phyloP scores from a whole-genome alignment of 257 asterid genomes.

The Jacaranda copaia region DNA sequence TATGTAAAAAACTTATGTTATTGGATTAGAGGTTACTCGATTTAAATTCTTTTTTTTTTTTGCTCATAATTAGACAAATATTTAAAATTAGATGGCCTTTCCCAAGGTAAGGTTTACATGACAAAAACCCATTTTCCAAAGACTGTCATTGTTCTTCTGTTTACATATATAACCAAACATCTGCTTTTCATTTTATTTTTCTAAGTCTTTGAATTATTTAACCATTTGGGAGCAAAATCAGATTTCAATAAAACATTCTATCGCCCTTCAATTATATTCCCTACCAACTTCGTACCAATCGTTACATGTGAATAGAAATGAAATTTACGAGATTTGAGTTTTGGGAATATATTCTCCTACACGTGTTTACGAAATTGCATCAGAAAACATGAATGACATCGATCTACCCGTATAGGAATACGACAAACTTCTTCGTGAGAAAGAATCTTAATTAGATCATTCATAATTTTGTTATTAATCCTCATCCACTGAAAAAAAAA shows the following conservation, averaged over 20 bases:
- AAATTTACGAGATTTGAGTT: constrained; percentile 1
- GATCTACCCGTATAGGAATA: neutral
- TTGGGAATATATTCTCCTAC: constrained; percentile 29
- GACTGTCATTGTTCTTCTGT: neutral
- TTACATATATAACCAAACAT: too few relatives aligned
- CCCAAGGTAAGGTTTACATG: neutral
- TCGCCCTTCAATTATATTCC: neutral
- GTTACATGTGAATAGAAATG: constrained; percentile 22
- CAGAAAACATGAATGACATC: constrained; percentile 18
- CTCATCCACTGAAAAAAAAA: too few relatives aligned
- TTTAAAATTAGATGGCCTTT: neutral
- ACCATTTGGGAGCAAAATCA: constrained; percentile 23
- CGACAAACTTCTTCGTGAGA: neutral
- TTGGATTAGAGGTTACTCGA: too few relatives aligned
- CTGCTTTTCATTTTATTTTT: neutral
- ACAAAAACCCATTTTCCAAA: constrained; percentile 1
- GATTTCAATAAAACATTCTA: constrained; percentile 29
- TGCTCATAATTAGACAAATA: neutral
- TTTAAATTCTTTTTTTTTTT: too few relatives aligned
- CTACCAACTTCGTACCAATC: neutral
- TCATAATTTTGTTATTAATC: neutral
- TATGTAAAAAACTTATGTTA: too few relatives aligned
- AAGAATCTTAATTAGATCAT: neutral
- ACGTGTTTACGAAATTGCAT: constrained; percentile 6
- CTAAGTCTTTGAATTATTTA: constrained; percentile 1